Conservation (phyloP, 257 asterid species). For the Craterostigma plantagineum region DNA sequence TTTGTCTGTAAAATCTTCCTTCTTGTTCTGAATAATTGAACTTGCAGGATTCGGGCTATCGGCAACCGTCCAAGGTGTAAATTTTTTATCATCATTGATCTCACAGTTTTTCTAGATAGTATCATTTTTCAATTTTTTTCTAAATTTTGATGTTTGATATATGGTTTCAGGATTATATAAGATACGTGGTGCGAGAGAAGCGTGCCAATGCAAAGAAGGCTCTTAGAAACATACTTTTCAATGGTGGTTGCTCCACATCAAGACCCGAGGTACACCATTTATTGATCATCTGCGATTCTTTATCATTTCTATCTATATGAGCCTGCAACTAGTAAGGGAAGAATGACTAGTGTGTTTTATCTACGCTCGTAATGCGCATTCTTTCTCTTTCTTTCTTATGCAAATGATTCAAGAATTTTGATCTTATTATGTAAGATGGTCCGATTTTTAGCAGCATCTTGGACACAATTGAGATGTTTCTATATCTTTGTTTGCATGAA, state of each 20-base stretch:
- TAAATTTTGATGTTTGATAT: too few species aligned
- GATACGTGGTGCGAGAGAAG: slow-evolving; percentile 42
- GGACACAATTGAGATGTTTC: slow-evolving; percentile 2
- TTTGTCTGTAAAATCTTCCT: too few species aligned
- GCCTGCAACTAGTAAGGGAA: not conserved
- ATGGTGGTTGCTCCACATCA: slow-evolving; percentile 27
- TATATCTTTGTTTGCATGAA: not conserved
- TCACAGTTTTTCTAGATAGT: too few species aligned
- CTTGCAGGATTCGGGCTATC: too few species aligned
- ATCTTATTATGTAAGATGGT: not conserved
- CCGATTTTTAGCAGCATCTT: not conserved
- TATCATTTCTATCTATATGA: not conserved
- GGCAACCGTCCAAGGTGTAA: too few species aligned
- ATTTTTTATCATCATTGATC: too few species aligned
- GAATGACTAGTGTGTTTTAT: too few species aligned
- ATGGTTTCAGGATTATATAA: slow-evolving; percentile 28
- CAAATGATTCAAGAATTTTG: not conserved
- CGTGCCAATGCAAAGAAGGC: slow-evolving; percentile 53
- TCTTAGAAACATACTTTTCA: slow-evolving; percentile 35
- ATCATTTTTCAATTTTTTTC: too few species aligned
- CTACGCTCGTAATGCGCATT: too few species aligned
- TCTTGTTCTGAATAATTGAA: too few species aligned
- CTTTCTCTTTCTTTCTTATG: not conserved
- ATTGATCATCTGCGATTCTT: not conserved
- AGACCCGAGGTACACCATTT: slow-evolving; percentile 32